A percentile compares a stretch with the other conserved stretches of the same genome.
Evolutionary conservation across 2,329 filamentous ascomycete genomes (phyloP).

Genomic region (Calonectria naviculata): DNA sequence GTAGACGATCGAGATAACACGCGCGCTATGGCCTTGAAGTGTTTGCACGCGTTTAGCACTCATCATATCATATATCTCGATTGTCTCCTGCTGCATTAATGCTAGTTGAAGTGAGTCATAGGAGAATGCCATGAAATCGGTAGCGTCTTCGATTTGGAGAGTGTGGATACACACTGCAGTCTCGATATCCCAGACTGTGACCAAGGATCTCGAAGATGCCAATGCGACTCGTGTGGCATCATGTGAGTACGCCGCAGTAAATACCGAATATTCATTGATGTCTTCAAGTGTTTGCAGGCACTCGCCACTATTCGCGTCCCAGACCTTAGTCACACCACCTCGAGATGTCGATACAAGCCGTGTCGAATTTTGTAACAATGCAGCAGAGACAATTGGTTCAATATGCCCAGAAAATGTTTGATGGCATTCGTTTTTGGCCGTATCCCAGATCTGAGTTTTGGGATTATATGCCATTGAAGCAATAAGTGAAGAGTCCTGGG

Average conservation of each 20-base stretch:
- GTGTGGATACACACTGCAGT: neutral
- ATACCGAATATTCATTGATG: neutral
- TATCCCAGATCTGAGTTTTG: neutral
- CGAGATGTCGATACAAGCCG: neutral
- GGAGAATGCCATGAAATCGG: neutral
- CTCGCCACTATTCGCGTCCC: neutral
- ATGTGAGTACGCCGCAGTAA: neutral
- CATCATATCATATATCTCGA: neutral
- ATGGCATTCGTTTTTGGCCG: neutral
- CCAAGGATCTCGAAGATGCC: neutral
- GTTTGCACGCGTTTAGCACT: neutral
- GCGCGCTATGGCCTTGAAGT: neutral
- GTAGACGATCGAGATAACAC: neutral
- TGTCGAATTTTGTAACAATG: neutral
- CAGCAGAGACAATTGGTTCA: neutral
- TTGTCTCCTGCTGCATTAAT: neutral
- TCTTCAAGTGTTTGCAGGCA: neutral
- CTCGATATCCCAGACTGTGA: neutral
- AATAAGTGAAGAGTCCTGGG: neutral
- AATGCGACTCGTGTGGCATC: neutral
- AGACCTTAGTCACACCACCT: neutral
- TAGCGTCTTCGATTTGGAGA: neutral
- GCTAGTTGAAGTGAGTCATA: neutral
- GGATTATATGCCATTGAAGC: neutral
- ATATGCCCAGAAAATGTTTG: neutral